Base-by-base conservation (phyloP, 75 land plant genomes). In the Sequoiadendron giganteum region DNA sequence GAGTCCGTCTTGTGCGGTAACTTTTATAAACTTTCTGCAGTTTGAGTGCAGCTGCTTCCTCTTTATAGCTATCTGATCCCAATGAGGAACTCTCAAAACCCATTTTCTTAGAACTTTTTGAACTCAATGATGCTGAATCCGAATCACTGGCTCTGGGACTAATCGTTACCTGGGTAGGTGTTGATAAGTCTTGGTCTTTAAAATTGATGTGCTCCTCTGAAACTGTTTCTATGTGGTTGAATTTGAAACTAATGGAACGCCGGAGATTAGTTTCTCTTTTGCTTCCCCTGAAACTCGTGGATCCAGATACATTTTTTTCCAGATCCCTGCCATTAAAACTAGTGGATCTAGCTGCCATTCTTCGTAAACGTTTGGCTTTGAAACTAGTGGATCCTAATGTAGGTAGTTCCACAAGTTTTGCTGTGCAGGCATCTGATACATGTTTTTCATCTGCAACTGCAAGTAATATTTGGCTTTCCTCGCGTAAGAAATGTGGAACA, bases 21-120 rank as follows among this genome's bases (percentile, higher is more conserved):
- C 98, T 95, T 86, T 96, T 96, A 88, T 96, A 97, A 25, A 93
- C 87, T 87, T 95, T 95, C 88, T 97, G 99, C 68, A 97, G 55
- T 89, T 86, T 91, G n/a, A 94, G 91, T n/a, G 98, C 98, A 54
- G 99, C 99, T 34, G 93, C 93, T 86, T 95, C 91, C 34, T 70
- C 83, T 86, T 75, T 86, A 39, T 72, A 86, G 76, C 87, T 73
- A 42, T 39, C 32, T 15, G 87, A 86, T 75, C 84, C 25, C 3
- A 93, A 90, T 2, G 92, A 91, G n/a, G 90, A 90, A 19, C 32
- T 38, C 38, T 84, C 87, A 5, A 89, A 36, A 11, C 52, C 86
- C 61, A 19, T 80, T 38, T 86, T 36, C 30, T 72, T 48, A n/a
- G 76, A 15, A 61, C 88, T 70, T 16, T 52, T 49, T 38, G 87